These are phyloP conservation scores for Blastocrithidia nonstop DNA, from an alignment of 208 protist species.

Conservation along the genomic window DNA sequence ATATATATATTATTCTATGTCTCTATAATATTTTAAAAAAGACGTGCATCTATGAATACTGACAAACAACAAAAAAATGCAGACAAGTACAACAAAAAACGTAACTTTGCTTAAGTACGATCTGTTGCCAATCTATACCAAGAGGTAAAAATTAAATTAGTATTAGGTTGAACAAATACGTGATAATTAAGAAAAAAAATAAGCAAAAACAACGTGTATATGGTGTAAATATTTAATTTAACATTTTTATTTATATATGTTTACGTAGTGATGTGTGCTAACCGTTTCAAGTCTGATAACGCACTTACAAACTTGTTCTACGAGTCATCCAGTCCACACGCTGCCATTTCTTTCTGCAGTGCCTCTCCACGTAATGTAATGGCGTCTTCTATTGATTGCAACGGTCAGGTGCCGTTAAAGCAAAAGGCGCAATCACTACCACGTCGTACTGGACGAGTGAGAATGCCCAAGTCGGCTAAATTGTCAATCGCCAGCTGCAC, in stretches of 20 bases:
- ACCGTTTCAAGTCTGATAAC: constrained; percentile 25
- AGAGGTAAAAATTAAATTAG: too few species aligned
- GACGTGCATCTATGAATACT: too few species aligned
- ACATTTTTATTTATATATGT: not conserved
- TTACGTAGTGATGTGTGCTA: not conserved
- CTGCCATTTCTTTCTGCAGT: constrained; percentile 22
- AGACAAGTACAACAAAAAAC: too few species aligned
- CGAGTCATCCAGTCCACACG: constrained; percentile 19
- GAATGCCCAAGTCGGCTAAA: constrained; percentile 49
- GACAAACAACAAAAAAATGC: too few species aligned
- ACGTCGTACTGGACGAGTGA: constrained; percentile 42
- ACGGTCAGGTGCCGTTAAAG: constrained; percentile 45
- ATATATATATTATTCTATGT: too few species aligned
- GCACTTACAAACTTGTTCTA: constrained; percentile 49
- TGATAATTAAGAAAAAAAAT: constrained; percentile 3
- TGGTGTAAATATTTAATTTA: constrained; percentile 2
- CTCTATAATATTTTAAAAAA: too few species aligned
- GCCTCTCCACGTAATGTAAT: constrained; percentile 34
- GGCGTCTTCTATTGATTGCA: constrained; percentile 38
- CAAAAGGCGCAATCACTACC: constrained; percentile 44
- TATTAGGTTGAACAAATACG: too few species aligned
- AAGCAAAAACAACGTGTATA: not conserved
- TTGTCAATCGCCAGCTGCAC: constrained; percentile 31
- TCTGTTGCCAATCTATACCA: too few species aligned
- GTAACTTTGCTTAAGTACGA: too few species aligned